Percentiles rank a stretch among this genome's conserved stretches.
These are phyloP conservation scores for Lepidium africanum DNA, from an alignment of 345 rosid genomes.

Conservation along the genomic window DNA sequence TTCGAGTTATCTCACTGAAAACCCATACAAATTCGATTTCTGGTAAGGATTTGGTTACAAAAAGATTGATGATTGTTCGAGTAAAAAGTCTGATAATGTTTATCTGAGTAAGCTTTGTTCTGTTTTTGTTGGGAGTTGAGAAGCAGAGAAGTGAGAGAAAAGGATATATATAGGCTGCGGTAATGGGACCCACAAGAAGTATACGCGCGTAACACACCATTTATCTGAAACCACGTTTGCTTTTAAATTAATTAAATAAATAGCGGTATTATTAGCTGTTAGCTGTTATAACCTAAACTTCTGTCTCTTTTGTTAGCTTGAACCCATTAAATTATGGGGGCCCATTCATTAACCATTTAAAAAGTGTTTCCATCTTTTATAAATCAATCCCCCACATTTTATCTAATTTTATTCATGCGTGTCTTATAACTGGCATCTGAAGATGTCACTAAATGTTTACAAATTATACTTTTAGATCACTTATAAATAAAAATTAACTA, in stretches of 20 bases:
- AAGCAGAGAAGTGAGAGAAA: conserved; percentile 3
- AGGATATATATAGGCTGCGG: conserved; percentile 7
- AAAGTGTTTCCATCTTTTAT: not conserved
- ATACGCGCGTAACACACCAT: conserved; percentile 16
- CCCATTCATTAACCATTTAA: not conserved
- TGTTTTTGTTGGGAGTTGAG: conserved; percentile 21
- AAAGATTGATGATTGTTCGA: not conserved
- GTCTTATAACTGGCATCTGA: too few species aligned
- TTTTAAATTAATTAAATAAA: not conserved
- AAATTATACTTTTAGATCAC: too few species aligned
- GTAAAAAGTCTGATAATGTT: not conserved
- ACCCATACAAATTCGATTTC: too few species aligned
- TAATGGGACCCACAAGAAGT: conserved; percentile 10
- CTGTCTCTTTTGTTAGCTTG: not conserved
- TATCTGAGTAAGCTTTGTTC: not conserved
- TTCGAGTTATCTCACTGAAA: not conserved
- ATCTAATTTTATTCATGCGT: not conserved
- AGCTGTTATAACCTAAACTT: not conserved
- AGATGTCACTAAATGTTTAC: too few species aligned
- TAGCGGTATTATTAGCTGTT: not conserved
- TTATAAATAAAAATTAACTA: too few species aligned
- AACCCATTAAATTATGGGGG: not conserved
- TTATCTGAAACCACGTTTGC: not conserved
- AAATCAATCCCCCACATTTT: too few species aligned
- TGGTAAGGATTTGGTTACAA: not conserved